Evolutionary conservation across 2,329 filamentous ascomycete genomes (phyloP), one percentile per base, ranked within the genome.

Genomic region (Pleomassaria siparia): DNA sequence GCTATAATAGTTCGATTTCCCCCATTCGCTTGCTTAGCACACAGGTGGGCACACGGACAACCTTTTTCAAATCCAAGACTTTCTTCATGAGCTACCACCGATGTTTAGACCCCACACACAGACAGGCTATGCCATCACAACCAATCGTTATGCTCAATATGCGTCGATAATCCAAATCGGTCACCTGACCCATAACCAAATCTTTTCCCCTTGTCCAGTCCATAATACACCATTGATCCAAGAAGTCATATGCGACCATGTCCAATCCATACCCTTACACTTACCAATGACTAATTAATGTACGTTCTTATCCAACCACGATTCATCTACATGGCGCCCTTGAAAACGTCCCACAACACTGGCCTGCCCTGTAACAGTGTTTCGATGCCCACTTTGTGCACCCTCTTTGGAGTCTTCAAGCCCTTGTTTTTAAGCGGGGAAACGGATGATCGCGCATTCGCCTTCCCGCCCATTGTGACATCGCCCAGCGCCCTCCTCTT

Each of bases 261-360:
- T 8, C 25, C 25, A 28, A 28, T 12, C 25, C 25, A 28, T 28
- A 8, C 25, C 12, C 25, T 12, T 12, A n/a, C n/a, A n/a, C n/a
- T n/a, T n/a, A n/a, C n/a, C n/a, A n/a, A n/a, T n/a, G n/a, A n/a
- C n/a, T n/a, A n/a, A n/a, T 28, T 28, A 12, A 12, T 28, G 8
- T 28, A 28, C 7, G 12, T n/a, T 4, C 10, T 13, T 15, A 33
- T 40, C 39, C 12, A 37, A 25, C 1, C 15, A n/a, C n/a, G n/a
- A n/a, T n/a, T n/a, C n/a, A n/a, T 16, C 54, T 30, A 58, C 36
- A 57, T 46, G 22, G 62, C 58, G 5, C 49, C 88, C 71, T 94
- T 89, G 59, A 91, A 76, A 54, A 96, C 84, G 75, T 92, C 87
- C 64, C 82, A 81, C 63, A 91, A 76, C 46, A 95, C 79, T 28